Conservation (phyloP, 805 yeast species). For the Barnettozyma sp. region DNA sequence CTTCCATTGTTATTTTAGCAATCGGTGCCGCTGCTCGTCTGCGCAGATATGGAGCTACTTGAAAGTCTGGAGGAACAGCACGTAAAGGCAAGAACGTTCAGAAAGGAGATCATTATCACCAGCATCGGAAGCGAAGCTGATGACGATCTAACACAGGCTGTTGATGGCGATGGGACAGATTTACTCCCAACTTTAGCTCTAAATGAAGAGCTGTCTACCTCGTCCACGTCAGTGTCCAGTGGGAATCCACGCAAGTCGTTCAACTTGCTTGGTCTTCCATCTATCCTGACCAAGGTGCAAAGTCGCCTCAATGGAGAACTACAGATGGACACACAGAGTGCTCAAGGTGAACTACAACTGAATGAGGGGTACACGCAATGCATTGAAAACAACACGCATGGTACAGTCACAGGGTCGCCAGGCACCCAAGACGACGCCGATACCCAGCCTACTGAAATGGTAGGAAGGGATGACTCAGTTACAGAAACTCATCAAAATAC, state of each 20-base stretch:
- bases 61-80: conserved; percentile 16
- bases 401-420: too few relatives aligned
- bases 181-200: not conserved
- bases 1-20: too few relatives aligned
- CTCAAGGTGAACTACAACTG: too few relatives aligned
- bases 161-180: conserved; percentile 1
- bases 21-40: too few relatives aligned
- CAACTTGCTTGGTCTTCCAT: conserved; percentile 7
- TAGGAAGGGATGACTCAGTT: conserved; percentile 1
- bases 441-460: conserved; percentile 5
- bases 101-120: conserved; percentile 14
- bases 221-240: conserved; percentile 1
- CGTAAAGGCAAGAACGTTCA: conserved; percentile 17
- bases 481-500: not conserved
- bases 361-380: not conserved
- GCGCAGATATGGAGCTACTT: conserved; percentile 18
- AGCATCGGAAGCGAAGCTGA: conserved; percentile 1
- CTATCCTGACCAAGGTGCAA: conserved; percentile 14
- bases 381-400: not conserved
- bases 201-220: not conserved
- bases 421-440: conserved; percentile 3
- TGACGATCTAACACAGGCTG: conserved; percentile 1
- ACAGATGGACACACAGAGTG: not conserved
- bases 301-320: conserved; percentile 17
- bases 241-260: not conserved